Evolutionary conservation across 2,329 filamentous ascomycete species (phyloP).

Genomic region (Hypoxylon sp.): DNA sequence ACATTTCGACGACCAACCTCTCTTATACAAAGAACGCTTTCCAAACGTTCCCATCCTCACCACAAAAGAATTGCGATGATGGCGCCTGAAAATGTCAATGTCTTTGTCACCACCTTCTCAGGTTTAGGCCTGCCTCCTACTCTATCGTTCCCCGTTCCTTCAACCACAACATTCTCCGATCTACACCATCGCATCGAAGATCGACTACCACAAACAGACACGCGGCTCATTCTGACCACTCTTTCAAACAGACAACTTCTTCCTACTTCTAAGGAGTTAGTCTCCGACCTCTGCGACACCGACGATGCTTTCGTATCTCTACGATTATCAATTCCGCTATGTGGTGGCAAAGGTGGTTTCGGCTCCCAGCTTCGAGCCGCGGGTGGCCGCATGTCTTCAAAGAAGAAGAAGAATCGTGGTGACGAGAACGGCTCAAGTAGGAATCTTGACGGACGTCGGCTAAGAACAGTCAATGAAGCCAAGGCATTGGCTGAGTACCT

Average conservation of each 20-base stretch:
- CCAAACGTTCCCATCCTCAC: slow-evolving; percentile 34
- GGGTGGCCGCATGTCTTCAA: slow-evolving; percentile 97
- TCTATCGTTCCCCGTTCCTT: slow-evolving; percentile 79
- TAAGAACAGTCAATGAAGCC: slow-evolving; percentile 94
- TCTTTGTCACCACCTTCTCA: slow-evolving; percentile 87
- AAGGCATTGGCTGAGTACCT: slow-evolving; percentile 96
- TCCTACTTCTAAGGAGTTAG: slow-evolving; percentile 64
- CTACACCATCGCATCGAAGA: slow-evolving; percentile 75
- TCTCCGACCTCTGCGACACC: slow-evolving; percentile 72
- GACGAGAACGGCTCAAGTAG: slow-evolving; percentile 92
- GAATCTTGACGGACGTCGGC: slow-evolving; percentile 89
- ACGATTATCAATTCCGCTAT: slow-evolving; percentile 82
- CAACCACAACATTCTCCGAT: slow-evolving; percentile 75
- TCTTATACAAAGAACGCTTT: neutral
- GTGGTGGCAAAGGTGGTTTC: slow-evolving; percentile 97
- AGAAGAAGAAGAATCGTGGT: slow-evolving; percentile 85
- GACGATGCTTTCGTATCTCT: slow-evolving; percentile 83
- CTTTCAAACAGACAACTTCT: slow-evolving; percentile 80
- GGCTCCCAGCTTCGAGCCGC: slow-evolving; percentile 96
- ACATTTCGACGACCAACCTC: slow-evolving; percentile 10
- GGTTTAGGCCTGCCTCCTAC: slow-evolving; percentile 88
- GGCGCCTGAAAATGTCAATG: slow-evolving; percentile 75
- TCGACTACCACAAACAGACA: slow-evolving; percentile 71
- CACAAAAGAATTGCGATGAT: slow-evolving; percentile 59
- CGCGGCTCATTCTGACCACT: slow-evolving; percentile 84